Evolutionary conservation across 1,284 basidiomycete species (phyloP), one percentile per base, ranked within the genome.

Genomic region (Cryptococcus sp.): DNA sequence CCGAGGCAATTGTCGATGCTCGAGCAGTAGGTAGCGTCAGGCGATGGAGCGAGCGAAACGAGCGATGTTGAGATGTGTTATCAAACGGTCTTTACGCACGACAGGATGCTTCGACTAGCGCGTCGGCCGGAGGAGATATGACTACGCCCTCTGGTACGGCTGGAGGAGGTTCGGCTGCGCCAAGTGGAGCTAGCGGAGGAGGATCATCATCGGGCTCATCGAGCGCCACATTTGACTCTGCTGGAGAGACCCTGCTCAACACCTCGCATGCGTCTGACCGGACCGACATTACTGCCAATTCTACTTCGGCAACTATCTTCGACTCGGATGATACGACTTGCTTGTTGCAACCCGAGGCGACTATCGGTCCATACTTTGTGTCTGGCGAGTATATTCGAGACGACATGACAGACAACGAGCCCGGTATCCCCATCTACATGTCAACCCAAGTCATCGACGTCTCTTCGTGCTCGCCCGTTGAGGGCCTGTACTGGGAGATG

Each of bases 401-500:
- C 45, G 76, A 81, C 68, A 73, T 81, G 59, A 75, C 74, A 25
- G 80, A 80, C 50, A 70, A 74, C 55, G 75, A 80, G 66, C 61
- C 77, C 16, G 80, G 80, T 44, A 64, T 81, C 6, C 65, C 72
- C 26, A 72, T 82, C 58, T 56, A 51, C 47, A 41, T 63, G 37
- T 38, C 52, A 33, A 47, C 56, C 28, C 58, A 56, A 38, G 41
- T 60, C 26, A 83, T 86, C 50, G 84, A 87, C 58, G 79, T 85
- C 7, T 78, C 83, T 57, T 85, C 83, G 1, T 87, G 85, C 72
- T 71, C 81, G 58, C 83, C 84, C 18, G 73, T 85, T 0, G 76
- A 78, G 3, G 79, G 83, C 62, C 81, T 82, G 32, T 76, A 86
- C 24, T 82, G 86, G 21, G 84, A 87, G 59, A 78, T 86, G 36